Conservation (phyloP, 345 rosid genomes). For the Linum tenue region DNA sequence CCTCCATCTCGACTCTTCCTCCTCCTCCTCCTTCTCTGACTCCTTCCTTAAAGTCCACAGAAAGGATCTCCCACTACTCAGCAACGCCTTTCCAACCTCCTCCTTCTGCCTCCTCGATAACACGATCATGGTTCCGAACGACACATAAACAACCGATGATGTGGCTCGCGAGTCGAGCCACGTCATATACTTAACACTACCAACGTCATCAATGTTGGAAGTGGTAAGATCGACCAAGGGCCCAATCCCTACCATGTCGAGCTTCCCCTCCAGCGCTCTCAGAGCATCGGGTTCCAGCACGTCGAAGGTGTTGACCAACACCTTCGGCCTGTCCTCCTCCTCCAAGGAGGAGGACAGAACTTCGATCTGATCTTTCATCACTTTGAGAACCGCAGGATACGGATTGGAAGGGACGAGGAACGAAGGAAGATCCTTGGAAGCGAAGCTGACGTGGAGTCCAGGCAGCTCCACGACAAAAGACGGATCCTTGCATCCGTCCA, state of each 20-base stretch:
- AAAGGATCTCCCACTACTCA: conserved; percentile 14
- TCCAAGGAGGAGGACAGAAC: conserved; percentile 6
- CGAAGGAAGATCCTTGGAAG: conserved; percentile 16
- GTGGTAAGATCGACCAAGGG: background rate
- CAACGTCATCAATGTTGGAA: background rate
- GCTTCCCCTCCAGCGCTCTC: background rate
- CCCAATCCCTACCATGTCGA: background rate
- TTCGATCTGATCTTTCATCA: conserved; percentile 1
- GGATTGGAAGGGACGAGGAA: conserved; percentile 2
- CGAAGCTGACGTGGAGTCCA: conserved; percentile 11
- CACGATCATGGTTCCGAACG: conserved; percentile 29
- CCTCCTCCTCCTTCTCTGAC: background rate
- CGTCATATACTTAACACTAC: conserved; percentile 7
- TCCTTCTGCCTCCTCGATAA: conserved; percentile 23
- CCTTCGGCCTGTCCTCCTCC: background rate
- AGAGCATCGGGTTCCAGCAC: background rate
- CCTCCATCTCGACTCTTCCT: background rate
- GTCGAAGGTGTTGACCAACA: background rate
- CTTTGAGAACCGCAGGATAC: background rate
- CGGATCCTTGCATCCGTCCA: background rate
- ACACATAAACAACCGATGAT: conserved; percentile 28
- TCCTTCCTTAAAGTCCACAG: conserved; percentile 27
- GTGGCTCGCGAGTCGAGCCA: conserved; percentile 23
- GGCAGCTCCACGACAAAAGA: conserved; percentile 3
- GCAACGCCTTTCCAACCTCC: conserved; percentile 26